Evolutionary conservation across 2,329 filamentous ascomycete species (phyloP).

Genomic region (Penicillium sp.): DNA sequence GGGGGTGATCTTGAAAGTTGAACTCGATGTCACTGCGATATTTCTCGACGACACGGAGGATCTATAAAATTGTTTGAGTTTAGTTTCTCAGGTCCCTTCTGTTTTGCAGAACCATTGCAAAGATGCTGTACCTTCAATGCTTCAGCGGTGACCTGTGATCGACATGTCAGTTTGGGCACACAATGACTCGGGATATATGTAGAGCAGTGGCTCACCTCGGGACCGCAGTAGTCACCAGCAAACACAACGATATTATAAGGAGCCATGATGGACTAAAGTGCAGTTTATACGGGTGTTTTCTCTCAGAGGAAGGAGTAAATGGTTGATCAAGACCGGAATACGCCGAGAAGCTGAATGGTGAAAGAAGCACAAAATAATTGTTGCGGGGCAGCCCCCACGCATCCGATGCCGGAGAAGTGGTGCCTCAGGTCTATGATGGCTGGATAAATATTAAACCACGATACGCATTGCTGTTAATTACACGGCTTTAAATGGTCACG

Average conservation of each 20-base stretch:
- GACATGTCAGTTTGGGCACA: conserved; percentile 14
- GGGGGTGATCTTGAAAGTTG: conserved; percentile 82
- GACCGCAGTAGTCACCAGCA: conserved; percentile 78
- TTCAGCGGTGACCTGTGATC: conserved; percentile 69
- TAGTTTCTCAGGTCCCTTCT: not conserved
- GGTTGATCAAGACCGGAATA: too few species aligned
- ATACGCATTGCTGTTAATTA: conserved; percentile 2
- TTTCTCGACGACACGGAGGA: conserved; percentile 75
- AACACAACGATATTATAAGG: conserved; percentile 77
- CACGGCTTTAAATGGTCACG: not conserved
- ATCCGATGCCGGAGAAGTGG: conserved; percentile 8
- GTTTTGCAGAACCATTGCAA: not conserved
- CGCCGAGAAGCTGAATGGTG: not conserved
- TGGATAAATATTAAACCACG: not conserved
- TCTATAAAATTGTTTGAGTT: conserved; percentile 43
- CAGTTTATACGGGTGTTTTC: not conserved
- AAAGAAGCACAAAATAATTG: not conserved
- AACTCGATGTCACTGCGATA: conserved; percentile 70
- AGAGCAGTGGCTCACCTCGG: conserved; percentile 62
- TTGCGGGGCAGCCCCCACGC: not conserved
- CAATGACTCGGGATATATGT: not conserved
- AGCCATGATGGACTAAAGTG: conserved; percentile 52
- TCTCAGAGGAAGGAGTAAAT: not conserved
- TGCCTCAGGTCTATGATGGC: not conserved
- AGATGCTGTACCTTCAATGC: conserved; percentile 66